Base-by-base conservation (phyloP, 2,329 filamentous ascomycete species). In the Diaporthe australafricana region DNA sequence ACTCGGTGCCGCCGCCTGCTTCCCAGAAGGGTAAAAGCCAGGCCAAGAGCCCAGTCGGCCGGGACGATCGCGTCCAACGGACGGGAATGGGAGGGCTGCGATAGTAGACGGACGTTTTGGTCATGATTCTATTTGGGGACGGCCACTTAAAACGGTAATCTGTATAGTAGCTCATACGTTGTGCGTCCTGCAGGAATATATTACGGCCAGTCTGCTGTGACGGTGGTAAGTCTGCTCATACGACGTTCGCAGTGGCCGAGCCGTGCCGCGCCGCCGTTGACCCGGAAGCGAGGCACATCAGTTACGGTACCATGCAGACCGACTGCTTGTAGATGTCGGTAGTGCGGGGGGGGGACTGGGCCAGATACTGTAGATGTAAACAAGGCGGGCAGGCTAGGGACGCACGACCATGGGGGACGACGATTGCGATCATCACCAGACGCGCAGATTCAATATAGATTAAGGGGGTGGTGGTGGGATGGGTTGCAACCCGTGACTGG, bases 341-440 rank as follows among this genome's bases (percentile, higher is more conserved):
- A n/a, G n/a, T n/a, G n/a, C n/a, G n/a, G n/a, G n/a, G n/a, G n/a
- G n/a, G n/a, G n/a, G n/a, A n/a, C n/a, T 60, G 56, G 38, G 22
- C 56, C 11, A 62, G 56, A 48, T n/a, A n/a, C n/a, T n/a, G n/a
- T 63, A 63, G 57, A 63, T 47, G 57, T n/a, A n/a, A n/a, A n/a
- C n/a, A 63, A 17, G 57, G 40, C 42, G 40, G 57, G 57, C 42
- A 40, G 57, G 57, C 57, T 63, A 63, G 57, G 12, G 42, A 35
- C n/a, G 57, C 57, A 63, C 57, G 27, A 48, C 57, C 57, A 63
- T 11, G 57, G 57, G 57, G 57, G 27, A 22, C 16, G n/a, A 30
- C 22, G 27, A 47, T 47, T 63, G 57, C 27, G 45, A 32, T 27
- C 9, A 47, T 48, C 27, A 40, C 57, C 42, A 62, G 40, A 32